Evolutionary conservation across 352 stramenopile genomes (phyloP).

Genomic region (Peronosclerospora sorghi): DNA sequence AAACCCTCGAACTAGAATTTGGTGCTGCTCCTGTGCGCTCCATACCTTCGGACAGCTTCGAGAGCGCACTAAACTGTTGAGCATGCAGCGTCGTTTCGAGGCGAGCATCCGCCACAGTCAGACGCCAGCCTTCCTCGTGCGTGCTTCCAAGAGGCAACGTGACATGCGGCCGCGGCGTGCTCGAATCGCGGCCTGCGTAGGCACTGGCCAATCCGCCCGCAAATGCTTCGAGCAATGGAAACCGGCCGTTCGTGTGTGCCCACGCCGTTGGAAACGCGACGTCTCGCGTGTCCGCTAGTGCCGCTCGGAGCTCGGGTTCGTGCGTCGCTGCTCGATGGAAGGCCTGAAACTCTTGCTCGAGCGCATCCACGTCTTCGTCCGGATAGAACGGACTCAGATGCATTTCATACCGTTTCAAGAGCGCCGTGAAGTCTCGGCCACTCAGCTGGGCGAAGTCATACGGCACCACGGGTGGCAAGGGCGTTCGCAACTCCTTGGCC

Average conservation of each 20-base stretch:
- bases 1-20: no score
- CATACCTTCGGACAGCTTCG: neutral
- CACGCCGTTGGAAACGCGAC: constrained; percentile 35
- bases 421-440: constrained; percentile 32
- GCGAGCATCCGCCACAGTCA: no score
- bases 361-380: constrained; percentile 20
- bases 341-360: constrained; percentile 25
- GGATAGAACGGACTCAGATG: constrained; percentile 19
- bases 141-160: constrained; percentile 13
- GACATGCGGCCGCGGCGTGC: constrained; percentile 14
- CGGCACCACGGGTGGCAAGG: constrained; percentile 19
- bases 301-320: constrained; percentile 13
- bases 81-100: neutral
- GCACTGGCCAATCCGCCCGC: constrained; percentile 46
- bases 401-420: constrained; percentile 24
- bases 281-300: constrained; percentile 11
- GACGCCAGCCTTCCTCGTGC: constrained; percentile 1
- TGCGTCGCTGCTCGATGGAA: constrained; percentile 12
- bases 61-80: constrained; percentile 5
- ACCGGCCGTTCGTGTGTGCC: constrained; percentile 23
- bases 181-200: constrained; percentile 4
- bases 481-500: constrained; percentile 16
- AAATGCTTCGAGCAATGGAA: constrained; percentile 41
- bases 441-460: constrained; percentile 35
- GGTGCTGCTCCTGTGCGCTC: no score